Evolutionary conservation across 2,329 filamentous ascomycete species (phyloP).

Genomic region (Colletotrichum sp.): DNA sequence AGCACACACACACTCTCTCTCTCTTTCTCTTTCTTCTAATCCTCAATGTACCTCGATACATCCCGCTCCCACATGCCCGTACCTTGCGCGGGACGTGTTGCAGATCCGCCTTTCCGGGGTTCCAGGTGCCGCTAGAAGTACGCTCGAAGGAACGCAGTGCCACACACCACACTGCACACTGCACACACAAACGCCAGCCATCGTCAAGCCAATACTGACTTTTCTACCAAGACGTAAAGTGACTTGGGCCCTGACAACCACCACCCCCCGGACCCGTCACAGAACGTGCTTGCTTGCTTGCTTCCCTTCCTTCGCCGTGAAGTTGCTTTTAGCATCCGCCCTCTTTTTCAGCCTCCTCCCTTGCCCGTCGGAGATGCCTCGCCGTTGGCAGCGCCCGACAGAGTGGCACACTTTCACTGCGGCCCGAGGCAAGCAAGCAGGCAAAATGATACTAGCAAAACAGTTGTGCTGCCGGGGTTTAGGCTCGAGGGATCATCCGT

Average conservation of each 20-base stretch:
- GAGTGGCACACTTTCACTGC: background rate
- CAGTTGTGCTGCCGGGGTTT: background rate
- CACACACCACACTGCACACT: background rate
- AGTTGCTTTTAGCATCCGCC: background rate
- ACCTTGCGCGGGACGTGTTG: conserved; percentile 13
- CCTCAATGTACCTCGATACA: background rate
- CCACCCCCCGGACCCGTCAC: background rate
- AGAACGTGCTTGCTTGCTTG: background rate
- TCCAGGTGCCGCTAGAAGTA: conserved; percentile 14
- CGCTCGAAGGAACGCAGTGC: background rate
- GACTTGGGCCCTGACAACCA: background rate
- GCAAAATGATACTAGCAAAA: too few relatives aligned
- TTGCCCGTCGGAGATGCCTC: background rate
- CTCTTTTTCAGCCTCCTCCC: background rate
- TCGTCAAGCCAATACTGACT: background rate
- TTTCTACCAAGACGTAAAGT: background rate
- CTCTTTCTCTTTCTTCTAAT: background rate
- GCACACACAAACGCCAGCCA: background rate
- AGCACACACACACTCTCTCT: background rate
- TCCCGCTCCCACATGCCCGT: conserved; percentile 7
- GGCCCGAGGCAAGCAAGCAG: background rate
- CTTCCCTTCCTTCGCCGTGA: background rate
- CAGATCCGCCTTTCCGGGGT: conserved; percentile 18
- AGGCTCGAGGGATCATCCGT: background rate
- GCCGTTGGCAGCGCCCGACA: background rate